Evolutionary conservation across 352 stramenopile genomes (phyloP).

Genomic region (Globisporangium nunn): DNA sequence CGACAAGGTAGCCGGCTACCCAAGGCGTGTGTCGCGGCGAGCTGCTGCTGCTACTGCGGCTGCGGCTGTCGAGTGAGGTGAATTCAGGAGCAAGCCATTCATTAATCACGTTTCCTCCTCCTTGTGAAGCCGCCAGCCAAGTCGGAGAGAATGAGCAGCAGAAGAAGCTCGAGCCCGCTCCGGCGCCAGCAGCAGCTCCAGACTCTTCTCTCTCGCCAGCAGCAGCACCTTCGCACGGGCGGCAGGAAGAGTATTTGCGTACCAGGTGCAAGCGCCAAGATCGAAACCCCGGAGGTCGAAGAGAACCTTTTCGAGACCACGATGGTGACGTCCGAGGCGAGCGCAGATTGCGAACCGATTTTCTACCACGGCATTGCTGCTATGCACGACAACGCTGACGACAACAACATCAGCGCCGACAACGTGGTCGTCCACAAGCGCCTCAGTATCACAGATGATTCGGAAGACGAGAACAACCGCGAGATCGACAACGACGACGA

Average conservation of each 20-base stretch:
- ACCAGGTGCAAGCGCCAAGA: neutral
- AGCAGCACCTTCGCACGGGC: neutral
- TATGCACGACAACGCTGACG: neutral
- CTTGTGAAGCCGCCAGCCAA: neutral
- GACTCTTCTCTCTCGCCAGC: neutral
- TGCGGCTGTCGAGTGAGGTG: no score
- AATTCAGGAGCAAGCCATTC: no score
- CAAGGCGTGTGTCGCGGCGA: no score
- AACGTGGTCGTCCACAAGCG: slow-evolving; percentile 7
- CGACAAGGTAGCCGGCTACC: no score
- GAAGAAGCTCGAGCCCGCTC: neutral
- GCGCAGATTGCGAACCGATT: neutral
- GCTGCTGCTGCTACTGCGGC: no score
- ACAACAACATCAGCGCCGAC: neutral
- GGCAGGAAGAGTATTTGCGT: neutral
- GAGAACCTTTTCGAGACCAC: neutral
- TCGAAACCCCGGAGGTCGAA: neutral
- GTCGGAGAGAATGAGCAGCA: neutral
- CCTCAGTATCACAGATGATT: neutral
- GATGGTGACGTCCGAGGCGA: neutral
- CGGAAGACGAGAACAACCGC: slow-evolving; percentile 7
- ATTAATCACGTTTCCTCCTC: neutral
- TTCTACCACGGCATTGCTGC: neutral
- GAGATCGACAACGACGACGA: slow-evolving; percentile 1
- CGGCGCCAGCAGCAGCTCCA: neutral